These are phyloP conservation scores for Diaporthe sp. DNA, from an alignment of 2,329 filamentous ascomycete species.

Conservation along the genomic window DNA sequence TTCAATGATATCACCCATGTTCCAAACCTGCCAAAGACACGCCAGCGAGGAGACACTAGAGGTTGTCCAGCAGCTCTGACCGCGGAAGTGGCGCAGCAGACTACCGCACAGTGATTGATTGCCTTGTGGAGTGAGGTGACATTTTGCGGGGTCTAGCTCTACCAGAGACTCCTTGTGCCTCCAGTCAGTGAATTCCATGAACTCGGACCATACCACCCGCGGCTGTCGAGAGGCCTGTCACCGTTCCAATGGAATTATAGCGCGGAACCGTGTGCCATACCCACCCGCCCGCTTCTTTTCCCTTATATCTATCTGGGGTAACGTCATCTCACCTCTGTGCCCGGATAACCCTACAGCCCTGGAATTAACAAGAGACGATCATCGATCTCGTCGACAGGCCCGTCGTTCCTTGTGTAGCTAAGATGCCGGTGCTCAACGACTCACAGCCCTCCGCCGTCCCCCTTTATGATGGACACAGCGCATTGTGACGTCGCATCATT, in stretches of 20 bases:
- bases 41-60: neutral
- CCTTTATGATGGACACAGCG: conserved; percentile 5
- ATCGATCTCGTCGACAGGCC: neutral
- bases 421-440: conserved; percentile 26
- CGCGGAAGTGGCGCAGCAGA: neutral
- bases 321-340: neutral
- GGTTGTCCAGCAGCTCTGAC: neutral
- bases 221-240: neutral
- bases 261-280: neutral
- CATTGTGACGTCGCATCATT: conserved; percentile 30
- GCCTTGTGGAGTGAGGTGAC: neutral
- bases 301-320: neutral
- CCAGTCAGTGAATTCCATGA: neutral
- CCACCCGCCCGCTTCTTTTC: too few species aligned
- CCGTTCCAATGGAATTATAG: neutral
- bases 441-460: conserved; percentile 17
- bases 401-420: neutral
- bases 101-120: neutral
- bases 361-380: conserved; percentile 19
- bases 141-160: conserved; percentile 12
- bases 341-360: neutral
- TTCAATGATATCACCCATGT: neutral
- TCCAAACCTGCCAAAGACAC: neutral
- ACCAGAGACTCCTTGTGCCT: neutral
- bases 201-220: neutral